These are phyloP conservation scores for Colletotrichum sidae DNA, from an alignment of 2,329 filamentous ascomycete genomes.

Conservation along the genomic window DNA sequence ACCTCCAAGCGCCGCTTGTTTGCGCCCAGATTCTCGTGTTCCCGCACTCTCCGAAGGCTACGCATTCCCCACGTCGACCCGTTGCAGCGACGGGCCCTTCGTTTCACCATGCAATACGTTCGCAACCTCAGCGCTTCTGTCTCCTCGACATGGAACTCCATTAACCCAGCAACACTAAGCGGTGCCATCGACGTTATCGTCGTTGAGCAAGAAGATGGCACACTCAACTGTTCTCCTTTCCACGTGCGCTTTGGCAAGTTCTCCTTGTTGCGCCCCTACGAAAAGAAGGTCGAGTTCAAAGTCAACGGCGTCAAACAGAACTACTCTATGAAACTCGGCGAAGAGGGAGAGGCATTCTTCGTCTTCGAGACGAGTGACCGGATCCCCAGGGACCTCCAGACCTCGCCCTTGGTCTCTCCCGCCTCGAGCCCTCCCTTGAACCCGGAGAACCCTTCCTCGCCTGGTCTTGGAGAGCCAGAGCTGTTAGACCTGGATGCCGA, in stretches of 20 bases:
- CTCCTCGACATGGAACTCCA: conserved; percentile 99
- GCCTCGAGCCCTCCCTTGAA: conserved; percentile 82
- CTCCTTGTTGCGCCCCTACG: conserved; percentile 90
- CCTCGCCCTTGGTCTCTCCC: conserved; percentile 92
- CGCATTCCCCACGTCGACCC: conserved; percentile 15
- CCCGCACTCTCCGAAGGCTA: conserved; percentile 1
- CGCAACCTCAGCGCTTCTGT: conserved; percentile 94
- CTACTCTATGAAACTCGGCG: conserved; percentile 98
- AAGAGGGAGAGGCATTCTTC: conserved; percentile 98
- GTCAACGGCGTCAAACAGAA: conserved; percentile 94
- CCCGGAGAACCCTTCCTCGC: conserved; percentile 55
- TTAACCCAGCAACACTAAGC: conserved; percentile 96
- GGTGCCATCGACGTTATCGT: conserved; percentile 99
- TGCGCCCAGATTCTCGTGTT: background rate
- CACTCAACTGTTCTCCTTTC: conserved; percentile 92
- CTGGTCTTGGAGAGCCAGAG: conserved; percentile 74
- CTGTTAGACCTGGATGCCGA: conserved; percentile 72
- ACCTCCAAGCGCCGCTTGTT: background rate
- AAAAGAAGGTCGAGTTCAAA: conserved; percentile 98
- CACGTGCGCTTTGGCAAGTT: conserved; percentile 99
- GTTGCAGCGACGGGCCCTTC: conserved; percentile 1
- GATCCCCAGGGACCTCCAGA: conserved; percentile 94
- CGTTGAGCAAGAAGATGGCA: conserved; percentile 94
- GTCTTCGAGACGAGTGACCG: conserved; percentile 95
- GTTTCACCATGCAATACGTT: conserved; percentile 89